A percentile compares a stretch with the other conserved stretches of the same genome.
phyloP scores from a whole-genome alignment of 1,284 basidiomycete genomes.

The Lentinula novae-zelandiae region DNA sequence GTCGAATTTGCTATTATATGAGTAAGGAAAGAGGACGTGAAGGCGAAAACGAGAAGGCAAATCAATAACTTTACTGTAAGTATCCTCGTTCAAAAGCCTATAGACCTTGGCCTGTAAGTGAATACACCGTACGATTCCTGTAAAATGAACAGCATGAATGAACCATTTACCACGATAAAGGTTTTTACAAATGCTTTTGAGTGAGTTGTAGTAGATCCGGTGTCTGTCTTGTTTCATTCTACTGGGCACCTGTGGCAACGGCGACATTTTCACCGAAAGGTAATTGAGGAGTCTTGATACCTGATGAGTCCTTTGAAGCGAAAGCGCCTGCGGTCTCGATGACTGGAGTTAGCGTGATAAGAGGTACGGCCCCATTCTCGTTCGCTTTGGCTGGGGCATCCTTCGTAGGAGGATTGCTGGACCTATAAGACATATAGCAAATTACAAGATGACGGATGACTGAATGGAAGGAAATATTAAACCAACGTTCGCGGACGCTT shows the following conservation, averaged over 20 bases:
- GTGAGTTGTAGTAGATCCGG: conserved; percentile 13
- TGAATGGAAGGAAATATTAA: conserved; percentile 22
- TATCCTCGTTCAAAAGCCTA: neutral
- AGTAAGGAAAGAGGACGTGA: neutral
- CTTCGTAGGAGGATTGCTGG: conserved; percentile 34
- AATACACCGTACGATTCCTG: conserved; percentile 31
- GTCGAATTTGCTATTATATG: neutral
- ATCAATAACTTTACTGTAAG: neutral
- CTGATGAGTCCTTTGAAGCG: conserved; percentile 40
- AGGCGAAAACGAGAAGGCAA: neutral
- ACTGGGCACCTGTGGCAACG: conserved; percentile 53
- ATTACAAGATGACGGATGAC: conserved; percentile 19
- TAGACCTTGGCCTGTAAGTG: neutral
- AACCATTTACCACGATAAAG: conserved; percentile 34
- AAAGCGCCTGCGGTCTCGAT: conserved; percentile 35
- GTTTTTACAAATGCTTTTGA: conserved; percentile 22
- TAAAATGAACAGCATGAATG: conserved; percentile 43
- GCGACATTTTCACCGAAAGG: conserved; percentile 63
- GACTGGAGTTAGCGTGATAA: conserved; percentile 26
- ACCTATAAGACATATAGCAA: conserved; percentile 30
- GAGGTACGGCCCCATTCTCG: conserved; percentile 37
- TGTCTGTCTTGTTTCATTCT: conserved; percentile 22
- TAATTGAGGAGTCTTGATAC: conserved; percentile 60
- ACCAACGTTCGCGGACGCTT: conserved; percentile 51
- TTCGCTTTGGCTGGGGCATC: conserved; percentile 28